Evolutionary conservation across 345 rosid genomes (phyloP).

Genomic region (Passiflora organensis): DNA sequence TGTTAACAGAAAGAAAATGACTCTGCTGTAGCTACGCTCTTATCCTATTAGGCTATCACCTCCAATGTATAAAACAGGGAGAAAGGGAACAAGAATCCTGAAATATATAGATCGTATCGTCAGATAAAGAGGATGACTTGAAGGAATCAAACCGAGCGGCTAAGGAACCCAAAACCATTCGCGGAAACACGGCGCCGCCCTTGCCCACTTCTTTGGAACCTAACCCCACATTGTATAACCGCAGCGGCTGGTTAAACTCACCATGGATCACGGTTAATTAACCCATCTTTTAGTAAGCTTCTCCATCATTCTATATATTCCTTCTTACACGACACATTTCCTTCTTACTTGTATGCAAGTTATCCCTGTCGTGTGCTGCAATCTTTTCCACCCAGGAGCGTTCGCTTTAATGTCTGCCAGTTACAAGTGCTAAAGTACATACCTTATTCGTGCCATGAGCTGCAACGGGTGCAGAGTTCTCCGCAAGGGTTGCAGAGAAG

Average conservation of each 20-base stretch:
- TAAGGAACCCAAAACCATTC: conserved; percentile 23
- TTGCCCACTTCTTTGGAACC: conserved; percentile 50
- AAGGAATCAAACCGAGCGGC: conserved; percentile 35
- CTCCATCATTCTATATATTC: background rate
- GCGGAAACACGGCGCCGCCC: conserved; percentile 67
- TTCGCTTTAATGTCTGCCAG: background rate
- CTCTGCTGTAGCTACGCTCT: too few relatives aligned
- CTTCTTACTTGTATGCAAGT: background rate
- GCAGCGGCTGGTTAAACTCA: conserved; percentile 7
- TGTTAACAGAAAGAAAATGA: too few relatives aligned
- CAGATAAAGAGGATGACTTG: background rate
- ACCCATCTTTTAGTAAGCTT: background rate
- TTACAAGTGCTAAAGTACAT: background rate
- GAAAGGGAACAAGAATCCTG: background rate
- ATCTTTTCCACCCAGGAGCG: background rate
- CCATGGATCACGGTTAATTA: background rate
- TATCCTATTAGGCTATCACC: background rate
- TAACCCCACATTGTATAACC: background rate
- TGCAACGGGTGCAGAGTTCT: conserved; percentile 85
- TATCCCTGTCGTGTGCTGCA: too few relatives aligned
- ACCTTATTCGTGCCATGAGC: conserved; percentile 41
- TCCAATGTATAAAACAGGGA: background rate
- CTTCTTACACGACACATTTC: background rate
- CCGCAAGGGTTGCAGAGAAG: conserved; percentile 79
- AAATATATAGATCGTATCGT: background rate